Evolutionary conservation across 2,329 filamentous ascomycete species (phyloP), one percentile per base, ranked within the genome.

Genomic region (Aspergillus pseudoterreus): DNA sequence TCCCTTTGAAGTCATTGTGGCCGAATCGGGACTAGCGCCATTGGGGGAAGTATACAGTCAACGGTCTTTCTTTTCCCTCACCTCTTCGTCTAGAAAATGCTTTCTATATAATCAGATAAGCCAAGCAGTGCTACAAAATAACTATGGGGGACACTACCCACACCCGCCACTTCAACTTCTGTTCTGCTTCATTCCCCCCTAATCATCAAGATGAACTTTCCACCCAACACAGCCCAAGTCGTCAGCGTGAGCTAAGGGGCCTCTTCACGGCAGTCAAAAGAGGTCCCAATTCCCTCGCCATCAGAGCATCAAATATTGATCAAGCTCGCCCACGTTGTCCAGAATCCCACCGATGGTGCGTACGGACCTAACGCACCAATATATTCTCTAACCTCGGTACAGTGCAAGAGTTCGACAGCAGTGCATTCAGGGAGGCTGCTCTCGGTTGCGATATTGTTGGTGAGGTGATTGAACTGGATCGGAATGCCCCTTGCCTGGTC

Each of bases 341-440:
- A 62, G 38, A 63, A 60, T 14, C 58, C 58, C 4, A 63, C 59
- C 1, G 60, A 65, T 50, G 48, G 57, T 63, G 53, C 6, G 47
- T 42, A 4, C 35, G 12, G 21, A 19, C 19, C 22, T 22, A 24
- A 14, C 32, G 21, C 22, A 44, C 6, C 12, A 2, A 22, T 12
- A 33, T 6, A 30, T 17, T 17, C 2, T 35, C 24, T 47, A 21
- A 15, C 15, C 11, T 10, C 43, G 19, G 24, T 27, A 22, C 17
- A 50, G 71, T 71, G 3, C 60, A 67, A 58, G 58, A 62, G 3
- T 65, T 74, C 39, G 70, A 73, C 45, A 5, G 39, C 2, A 69
- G 73, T 35, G 63, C 63, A 2, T 75, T 75, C 36, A 71, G 69
- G 4, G 64, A 72, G 6, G 54, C 55, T 12, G 47, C 66, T 0